Conservation (phyloP, 805 yeast species). For the Grigorovia transvaalensis region DNA sequence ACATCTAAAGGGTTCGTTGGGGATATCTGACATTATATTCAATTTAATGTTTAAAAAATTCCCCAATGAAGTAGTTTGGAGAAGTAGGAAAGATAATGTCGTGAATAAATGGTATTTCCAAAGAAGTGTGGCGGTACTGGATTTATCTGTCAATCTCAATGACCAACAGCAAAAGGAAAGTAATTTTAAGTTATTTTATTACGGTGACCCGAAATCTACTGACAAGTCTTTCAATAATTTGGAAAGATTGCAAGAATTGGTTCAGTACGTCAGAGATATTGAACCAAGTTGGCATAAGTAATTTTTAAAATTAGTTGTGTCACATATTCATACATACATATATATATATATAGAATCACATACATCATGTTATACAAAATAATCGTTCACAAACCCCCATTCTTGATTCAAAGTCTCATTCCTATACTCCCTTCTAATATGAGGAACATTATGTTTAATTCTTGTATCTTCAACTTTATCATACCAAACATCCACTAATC, state of each 20-base stretch:
- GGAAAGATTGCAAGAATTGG: constrained; percentile 17
- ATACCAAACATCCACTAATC: constrained; percentile 21
- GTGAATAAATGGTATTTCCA: constrained; percentile 98
- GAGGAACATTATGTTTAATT: constrained; percentile 25
- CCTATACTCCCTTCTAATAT: constrained; percentile 21
- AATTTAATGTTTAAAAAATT: constrained; percentile 62
- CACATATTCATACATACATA: neutral
- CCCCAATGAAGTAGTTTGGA: constrained; percentile 74
- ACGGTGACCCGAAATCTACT: constrained; percentile 28
- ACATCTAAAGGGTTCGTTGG: constrained; percentile 78
- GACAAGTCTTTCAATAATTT: constrained; percentile 8
- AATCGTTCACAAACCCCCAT: constrained; percentile 18
- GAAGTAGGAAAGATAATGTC: constrained; percentile 77
- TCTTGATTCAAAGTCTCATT: constrained; percentile 21
- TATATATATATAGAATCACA: neutral
- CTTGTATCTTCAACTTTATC: constrained; percentile 23
- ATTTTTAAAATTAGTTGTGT: neutral
- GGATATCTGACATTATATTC: constrained; percentile 88
- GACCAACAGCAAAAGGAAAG: constrained; percentile 20
- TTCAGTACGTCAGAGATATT: constrained; percentile 26
- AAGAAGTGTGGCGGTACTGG: constrained; percentile 62
- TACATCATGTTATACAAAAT: neutral
- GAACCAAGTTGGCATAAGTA: constrained; percentile 27
- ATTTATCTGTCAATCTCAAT: constrained; percentile 31
- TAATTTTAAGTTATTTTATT: constrained; percentile 32